Base-by-base conservation (phyloP, 768 basidiomycete genomes). In the Suillus placidus region DNA sequence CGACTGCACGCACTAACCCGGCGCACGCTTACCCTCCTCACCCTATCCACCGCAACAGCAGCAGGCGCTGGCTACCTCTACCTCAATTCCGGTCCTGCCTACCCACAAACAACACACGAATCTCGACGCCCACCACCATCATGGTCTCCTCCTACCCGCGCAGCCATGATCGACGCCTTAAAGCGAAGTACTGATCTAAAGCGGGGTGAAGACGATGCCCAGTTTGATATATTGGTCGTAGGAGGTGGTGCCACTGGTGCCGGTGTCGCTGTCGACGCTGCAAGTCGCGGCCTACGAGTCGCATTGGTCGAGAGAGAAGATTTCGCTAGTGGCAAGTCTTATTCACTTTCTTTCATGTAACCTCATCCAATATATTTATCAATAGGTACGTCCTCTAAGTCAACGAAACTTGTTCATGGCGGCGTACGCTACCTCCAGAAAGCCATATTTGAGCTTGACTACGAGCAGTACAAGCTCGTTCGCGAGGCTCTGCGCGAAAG, bases 341-440 rank as follows among this genome's bases (percentile, higher is more conserved):
- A 57, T 51, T 26, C 10, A 38, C 10, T 32, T 45, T 7, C 30
- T n/a, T 20, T 4, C 30, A n/a, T 40, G 14, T n/a, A 32, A 54
- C n/a, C n/a, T 40, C 43, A 32, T 7, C 42, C 47, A 32, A 35
- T 6, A 16, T 34, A 26, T 20, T 49, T 9, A 38, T 26, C 13
- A 20, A 30, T 71, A 94, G 94, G 96, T 20, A 97, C 97, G 0
- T 97, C 94, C 0, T 97, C 94, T 7, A 99, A 99, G 74, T 95
- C 94, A 9, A 99, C 97, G 1, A 99, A 99, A 76, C 89, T 99
- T 61, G 97, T 99, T 1, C 97, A 99, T 79, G 97, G 97, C 18
- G 97, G 97, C 45, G 97, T 99, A 3, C 88, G 97, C 1, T 99
- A 99, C 77, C 87, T 99, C 13, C 97, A 99, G 73, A 99, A 99